phyloP scores from a whole-genome alignment of 2,329 filamentous ascomycete species.

The Ceratocystis eucalypticola region DNA sequence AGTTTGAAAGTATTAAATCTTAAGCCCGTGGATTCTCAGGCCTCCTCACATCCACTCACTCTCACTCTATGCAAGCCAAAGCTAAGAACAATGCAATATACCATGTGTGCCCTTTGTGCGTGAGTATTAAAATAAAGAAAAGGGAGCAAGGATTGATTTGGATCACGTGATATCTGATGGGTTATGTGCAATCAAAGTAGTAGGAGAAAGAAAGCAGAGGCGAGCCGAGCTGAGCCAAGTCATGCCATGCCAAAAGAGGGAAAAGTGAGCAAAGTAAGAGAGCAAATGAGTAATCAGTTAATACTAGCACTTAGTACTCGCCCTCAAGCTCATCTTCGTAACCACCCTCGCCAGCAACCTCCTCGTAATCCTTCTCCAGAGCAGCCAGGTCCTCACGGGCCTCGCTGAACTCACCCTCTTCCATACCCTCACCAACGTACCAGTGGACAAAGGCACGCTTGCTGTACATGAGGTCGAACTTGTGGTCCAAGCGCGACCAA shows the following conservation, averaged over 20 bases:
- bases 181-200: constrained; percentile 14
- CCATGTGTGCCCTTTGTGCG: background rate
- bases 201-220: background rate
- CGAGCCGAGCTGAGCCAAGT: background rate
- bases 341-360: constrained; percentile 62
- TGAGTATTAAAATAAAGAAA: constrained; percentile 8
- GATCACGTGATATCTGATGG: constrained; percentile 14
- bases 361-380: constrained; percentile 76
- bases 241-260: background rate
- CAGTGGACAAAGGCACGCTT: constrained; percentile 66
- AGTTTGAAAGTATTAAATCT: constrained; percentile 4
- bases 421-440: constrained; percentile 84
- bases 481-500: constrained; percentile 59
- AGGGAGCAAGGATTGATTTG: constrained; percentile 11
- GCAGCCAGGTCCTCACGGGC: constrained; percentile 76
- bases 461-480: constrained; percentile 68
- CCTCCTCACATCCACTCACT: background rate
- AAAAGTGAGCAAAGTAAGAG: constrained; percentile 4
- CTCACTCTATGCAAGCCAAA: background rate
- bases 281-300: constrained; percentile 9
- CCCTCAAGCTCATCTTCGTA: constrained; percentile 49
- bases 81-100: background rate
- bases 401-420: constrained; percentile 81
- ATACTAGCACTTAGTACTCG: constrained; percentile 56
- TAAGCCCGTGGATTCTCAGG: background rate